phyloP scores from a whole-genome alignment of 1,284 basidiomycete genomes.

The Lentinus polychrous region DNA sequence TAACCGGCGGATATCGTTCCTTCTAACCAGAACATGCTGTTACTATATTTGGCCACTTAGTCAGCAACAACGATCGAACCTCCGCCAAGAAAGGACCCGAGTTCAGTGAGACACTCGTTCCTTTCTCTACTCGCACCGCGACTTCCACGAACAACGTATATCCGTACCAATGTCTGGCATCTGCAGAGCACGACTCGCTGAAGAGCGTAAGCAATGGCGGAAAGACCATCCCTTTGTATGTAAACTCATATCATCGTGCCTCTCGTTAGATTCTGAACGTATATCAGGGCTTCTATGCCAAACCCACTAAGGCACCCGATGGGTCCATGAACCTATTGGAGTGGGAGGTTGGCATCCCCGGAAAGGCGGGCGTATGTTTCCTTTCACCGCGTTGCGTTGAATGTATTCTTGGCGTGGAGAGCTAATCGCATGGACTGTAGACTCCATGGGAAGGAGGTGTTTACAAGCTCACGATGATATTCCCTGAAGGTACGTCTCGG shows the following conservation, averaged over 20 bases:
- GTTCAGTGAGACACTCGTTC: not conserved
- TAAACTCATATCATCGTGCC: slow-evolving; percentile 5
- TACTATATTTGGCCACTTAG: not conserved
- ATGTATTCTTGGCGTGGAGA: slow-evolving; percentile 15
- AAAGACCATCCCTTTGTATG: slow-evolving; percentile 98
- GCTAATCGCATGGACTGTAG: slow-evolving; percentile 39
- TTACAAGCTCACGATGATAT: slow-evolving; percentile 90
- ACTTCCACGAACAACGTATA: not conserved
- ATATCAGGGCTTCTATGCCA: slow-evolving; percentile 90
- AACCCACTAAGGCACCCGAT: slow-evolving; percentile 83
- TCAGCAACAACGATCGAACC: not conserved
- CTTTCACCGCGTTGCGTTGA: slow-evolving; percentile 2
- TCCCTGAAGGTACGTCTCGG: slow-evolving; percentile 77
- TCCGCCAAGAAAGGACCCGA: not conserved
- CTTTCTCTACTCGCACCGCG: slow-evolving; percentile 3
- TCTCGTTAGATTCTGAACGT: slow-evolving; percentile 7
- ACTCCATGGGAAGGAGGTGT: slow-evolving; percentile 96
- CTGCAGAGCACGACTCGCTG: slow-evolving; percentile 80
- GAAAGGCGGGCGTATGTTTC: slow-evolving; percentile 68
- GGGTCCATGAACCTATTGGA: slow-evolving; percentile 95
- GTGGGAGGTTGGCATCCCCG: slow-evolving; percentile 97
- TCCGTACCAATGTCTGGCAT: slow-evolving; percentile 64
- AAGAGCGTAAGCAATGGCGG: slow-evolving; percentile 98
- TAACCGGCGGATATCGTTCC: too few species aligned
- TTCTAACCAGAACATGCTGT: too few species aligned